Evolutionary conservation across 75 land plant species (phyloP).

Genomic region (Pinus tabuliformis): DNA sequence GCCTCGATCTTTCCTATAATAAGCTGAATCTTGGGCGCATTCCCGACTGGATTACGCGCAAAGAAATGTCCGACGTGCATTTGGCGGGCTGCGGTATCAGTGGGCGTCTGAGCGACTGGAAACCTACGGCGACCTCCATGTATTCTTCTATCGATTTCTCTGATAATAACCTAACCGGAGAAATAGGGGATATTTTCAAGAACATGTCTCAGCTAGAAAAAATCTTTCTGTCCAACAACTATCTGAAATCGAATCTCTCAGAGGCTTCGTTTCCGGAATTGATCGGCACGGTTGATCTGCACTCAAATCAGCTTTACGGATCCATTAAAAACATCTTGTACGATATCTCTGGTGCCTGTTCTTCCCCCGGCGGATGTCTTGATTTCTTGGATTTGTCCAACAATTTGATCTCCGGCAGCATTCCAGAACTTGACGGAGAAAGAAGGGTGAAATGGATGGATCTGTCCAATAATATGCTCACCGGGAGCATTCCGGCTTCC

Average conservation of each 20-base stretch:
- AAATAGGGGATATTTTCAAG: conserved; percentile 29
- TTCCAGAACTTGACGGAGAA: conserved; percentile 40
- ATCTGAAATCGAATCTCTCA: conserved; percentile 28
- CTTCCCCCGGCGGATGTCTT: conserved; percentile 28
- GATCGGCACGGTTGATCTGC: conserved; percentile 42
- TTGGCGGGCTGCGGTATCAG: conserved; percentile 55
- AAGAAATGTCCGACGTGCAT: conserved; percentile 40
- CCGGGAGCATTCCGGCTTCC: conserved; percentile 69
- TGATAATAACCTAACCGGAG: conserved; percentile 54
- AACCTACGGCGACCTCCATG: conserved; percentile 18
- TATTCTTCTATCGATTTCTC: conserved; percentile 63
- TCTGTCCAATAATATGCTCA: conserved; percentile 49
- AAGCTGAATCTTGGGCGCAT: conserved; percentile 34
- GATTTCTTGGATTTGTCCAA: conserved; percentile 40
- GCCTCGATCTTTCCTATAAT: conserved; percentile 64
- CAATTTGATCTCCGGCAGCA: conserved; percentile 36
- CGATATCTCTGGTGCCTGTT: conserved; percentile 11
- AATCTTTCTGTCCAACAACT: conserved; percentile 49
- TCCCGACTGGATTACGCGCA: conserved; percentile 50
- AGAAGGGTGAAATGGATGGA: conserved; percentile 31
- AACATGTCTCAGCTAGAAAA: conserved; percentile 37
- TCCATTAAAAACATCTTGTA: conserved; percentile 29
- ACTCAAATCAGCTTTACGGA: conserved; percentile 47
- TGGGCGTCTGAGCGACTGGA: conserved; percentile 33
- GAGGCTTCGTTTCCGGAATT: conserved; percentile 22